A percentile compares a stretch with the other conserved stretches of the same genome.
Conservation (phyloP, 345 rosid species). For the Populus pruinosa region DNA sequence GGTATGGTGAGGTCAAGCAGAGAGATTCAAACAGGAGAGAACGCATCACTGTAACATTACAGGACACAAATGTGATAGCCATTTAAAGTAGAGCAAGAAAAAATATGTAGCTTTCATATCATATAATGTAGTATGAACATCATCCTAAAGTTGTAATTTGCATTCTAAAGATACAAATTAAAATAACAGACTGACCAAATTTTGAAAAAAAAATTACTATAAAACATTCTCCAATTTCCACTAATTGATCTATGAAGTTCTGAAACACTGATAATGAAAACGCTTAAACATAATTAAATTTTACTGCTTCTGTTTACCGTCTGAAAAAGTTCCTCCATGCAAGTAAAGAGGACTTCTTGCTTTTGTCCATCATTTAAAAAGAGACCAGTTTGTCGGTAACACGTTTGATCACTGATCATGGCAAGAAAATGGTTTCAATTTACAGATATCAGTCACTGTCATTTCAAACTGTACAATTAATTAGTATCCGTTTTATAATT, state of each 20-base stretch:
- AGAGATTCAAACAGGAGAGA: not conserved
- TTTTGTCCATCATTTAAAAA: not conserved
- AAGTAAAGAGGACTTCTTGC: not conserved
- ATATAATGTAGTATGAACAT: not conserved
- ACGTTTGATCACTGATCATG: slow-evolving; percentile 5
- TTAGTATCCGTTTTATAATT: not conserved
- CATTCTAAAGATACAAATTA: not conserved
- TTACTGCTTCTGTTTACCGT: not conserved
- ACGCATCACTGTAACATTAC: slow-evolving; percentile 15
- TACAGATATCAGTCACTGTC: not conserved
- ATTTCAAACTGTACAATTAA: not conserved
- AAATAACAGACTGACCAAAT: not conserved
- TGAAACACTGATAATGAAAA: not conserved
- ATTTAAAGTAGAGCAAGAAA: not conserved
- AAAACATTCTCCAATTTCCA: not conserved
- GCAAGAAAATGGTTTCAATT: slow-evolving; percentile 11
- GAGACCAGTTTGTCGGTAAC: not conserved
- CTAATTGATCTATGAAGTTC: not conserved
- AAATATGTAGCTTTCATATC: not conserved
- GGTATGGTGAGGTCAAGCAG: not conserved
- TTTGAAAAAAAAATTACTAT: not conserved
- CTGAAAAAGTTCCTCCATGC: not conserved
- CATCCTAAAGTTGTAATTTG: not conserved
- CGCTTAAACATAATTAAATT: not conserved
- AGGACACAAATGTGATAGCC: slow-evolving; percentile 19